Evolutionary conservation across 306 rosid species (phyloP).

Genomic region (Hylodesmum podocarpum): DNA sequence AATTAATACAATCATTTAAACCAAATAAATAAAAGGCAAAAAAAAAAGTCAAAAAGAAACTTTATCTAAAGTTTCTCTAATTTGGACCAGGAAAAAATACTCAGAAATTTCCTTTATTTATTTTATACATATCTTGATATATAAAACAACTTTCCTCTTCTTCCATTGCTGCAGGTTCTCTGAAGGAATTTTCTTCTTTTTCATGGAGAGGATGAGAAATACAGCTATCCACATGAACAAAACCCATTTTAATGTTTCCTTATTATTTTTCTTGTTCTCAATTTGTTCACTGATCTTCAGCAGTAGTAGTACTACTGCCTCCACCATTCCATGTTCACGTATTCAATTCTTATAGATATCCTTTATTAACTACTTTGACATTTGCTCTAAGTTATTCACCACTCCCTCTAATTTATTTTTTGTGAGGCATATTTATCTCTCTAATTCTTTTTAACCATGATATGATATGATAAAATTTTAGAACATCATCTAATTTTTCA

Average conservation of each 20-base stretch:
- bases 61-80: too few species aligned
- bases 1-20: too few species aligned
- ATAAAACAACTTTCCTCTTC: too few species aligned
- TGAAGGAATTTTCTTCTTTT: conserved; percentile 19
- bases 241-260: conserved; percentile 19
- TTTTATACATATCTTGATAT: too few species aligned
- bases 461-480: neutral
- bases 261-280: conserved; percentile 41
- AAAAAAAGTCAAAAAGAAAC: too few species aligned
- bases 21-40: too few species aligned
- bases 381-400: neutral
- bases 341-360: neutral
- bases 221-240: conserved; percentile 34
- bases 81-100: too few species aligned
- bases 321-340: conserved; percentile 47
- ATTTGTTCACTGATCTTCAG: conserved; percentile 42
- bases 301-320: conserved; percentile 18
- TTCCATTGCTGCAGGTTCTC: too few species aligned
- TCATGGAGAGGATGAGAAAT: conserved; percentile 68
- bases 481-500: conserved; percentile 4
- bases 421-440: too few species aligned
- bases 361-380: too few species aligned
- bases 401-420: too few species aligned
- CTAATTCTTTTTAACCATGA: neutral
- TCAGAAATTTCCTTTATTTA: too few species aligned